Base-by-base conservation (phyloP, 2,329 filamentous ascomycete genomes). In the Orbilia ellipsospora region DNA sequence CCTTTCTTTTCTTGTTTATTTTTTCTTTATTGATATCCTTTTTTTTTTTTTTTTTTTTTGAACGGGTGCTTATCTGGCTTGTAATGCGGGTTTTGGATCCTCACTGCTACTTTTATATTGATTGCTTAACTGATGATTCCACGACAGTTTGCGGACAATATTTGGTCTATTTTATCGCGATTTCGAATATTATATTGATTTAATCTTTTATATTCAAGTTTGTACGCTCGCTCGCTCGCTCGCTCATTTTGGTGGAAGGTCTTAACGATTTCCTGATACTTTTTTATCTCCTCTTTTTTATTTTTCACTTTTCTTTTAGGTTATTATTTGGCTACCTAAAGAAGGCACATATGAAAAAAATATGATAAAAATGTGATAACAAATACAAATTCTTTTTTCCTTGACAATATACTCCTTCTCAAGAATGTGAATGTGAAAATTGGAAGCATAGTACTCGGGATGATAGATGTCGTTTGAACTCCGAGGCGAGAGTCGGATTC, bases 261-360 rank as follows among this genome's bases (percentile, higher is more conserved):
- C 44, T 23, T 23, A 2, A 18, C 16, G 5, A 12, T 48, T 48
- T 48, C 10, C 10, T 48, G 16, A 45, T 18, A n/a, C 16, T 16
- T 40, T 50, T 44, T n/a, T 7, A 31, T 23, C 13, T 31, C 20
- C 50, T 51, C 12, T 31, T 64, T 73, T 57, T 60, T 66, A 42
- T 44, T 67, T 61, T 67, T 36, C 31, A 52, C 50, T 18, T 23
- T 59, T 51, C 48, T 42, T 54, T 51, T 68, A 63, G 70, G 70
- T 74, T 74, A 74, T 74, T 74, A 67, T 74, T 74, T 63, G 31
- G 70, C 63, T 68, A 74, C 63, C 70, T 74, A 74, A n/a, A 36
- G 63, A 60, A 54, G 56, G 20, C 23, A 57, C 28, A 51, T 45
- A 45, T 16, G 8, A 2, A 54, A 50, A 63, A 63, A 52, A 4